These are phyloP conservation scores for Malassezia brasiliensis DNA, from an alignment of 1,284 basidiomycete species.

Conservation along the genomic window DNA sequence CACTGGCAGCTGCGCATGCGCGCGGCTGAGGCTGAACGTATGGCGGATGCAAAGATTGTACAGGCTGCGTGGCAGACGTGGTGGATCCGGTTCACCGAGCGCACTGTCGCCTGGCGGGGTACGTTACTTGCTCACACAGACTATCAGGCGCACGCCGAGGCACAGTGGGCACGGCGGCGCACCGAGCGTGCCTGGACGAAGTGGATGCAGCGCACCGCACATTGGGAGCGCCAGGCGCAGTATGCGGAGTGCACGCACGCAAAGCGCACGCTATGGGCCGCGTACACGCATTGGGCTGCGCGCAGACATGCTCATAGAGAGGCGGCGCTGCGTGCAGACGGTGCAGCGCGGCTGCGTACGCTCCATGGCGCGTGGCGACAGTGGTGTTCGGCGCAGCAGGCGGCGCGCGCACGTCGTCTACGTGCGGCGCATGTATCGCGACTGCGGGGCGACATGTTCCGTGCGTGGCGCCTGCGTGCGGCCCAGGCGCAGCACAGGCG, in stretches of 20 bases:
- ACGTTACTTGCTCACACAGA: background rate
- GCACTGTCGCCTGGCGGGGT: background rate
- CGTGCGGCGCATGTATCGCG: background rate
- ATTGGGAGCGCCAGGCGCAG: too few relatives aligned
- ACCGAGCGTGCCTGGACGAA: too few relatives aligned
- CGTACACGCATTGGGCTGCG: background rate
- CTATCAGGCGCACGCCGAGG: too few relatives aligned
- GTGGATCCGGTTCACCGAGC: slow-evolving; percentile 7
- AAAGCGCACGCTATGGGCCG: background rate
- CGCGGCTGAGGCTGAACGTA: background rate
- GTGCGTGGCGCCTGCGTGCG: slow-evolving; percentile 2
- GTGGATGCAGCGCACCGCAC: too few relatives aligned
- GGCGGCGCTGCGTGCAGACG: too few relatives aligned
- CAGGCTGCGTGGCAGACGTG: slow-evolving; percentile 9
- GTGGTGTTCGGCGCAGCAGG: background rate
- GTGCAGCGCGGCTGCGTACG: background rate
- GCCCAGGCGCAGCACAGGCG: background rate
- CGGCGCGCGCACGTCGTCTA: too few relatives aligned
- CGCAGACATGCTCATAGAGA: background rate
- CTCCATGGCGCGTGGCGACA: background rate
- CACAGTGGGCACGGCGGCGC: too few relatives aligned
- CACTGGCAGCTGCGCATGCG: background rate
- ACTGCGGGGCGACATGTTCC: background rate
- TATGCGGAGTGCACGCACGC: background rate
- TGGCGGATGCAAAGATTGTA: background rate